Evolutionary conservation across 2,329 filamentous ascomycete species (phyloP).

Genomic region (Pseudogymnoascus sp.): DNA sequence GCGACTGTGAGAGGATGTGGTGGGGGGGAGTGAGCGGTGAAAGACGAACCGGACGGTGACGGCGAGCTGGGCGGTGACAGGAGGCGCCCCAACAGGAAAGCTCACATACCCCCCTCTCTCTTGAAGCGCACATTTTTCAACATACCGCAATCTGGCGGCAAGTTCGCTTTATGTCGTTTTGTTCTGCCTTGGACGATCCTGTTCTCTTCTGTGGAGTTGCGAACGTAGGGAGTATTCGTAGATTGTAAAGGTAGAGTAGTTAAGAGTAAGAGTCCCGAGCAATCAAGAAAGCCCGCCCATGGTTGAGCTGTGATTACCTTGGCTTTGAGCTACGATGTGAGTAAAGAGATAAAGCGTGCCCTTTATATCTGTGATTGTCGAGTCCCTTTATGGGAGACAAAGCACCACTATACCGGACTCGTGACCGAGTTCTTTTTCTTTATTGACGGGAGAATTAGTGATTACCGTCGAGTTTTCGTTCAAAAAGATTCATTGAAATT

Average conservation of each 20-base stretch:
- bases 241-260: not conserved
- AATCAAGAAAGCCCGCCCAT: not conserved
- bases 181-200: not conserved
- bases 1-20: too few species aligned
- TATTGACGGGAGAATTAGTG: not conserved
- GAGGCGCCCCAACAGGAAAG: not conserved
- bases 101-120: not conserved
- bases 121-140: not conserved
- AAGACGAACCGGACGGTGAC: not conserved
- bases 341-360: not conserved
- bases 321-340: not conserved
- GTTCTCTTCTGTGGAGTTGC: not conserved
- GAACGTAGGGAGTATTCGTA: not conserved
- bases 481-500: not conserved
- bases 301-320: not conserved
- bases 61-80: not conserved
- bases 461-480: not conserved
- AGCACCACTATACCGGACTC: not conserved
- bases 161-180: rapidly evolving
- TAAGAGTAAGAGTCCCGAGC: not conserved
- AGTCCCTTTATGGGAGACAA: not conserved
- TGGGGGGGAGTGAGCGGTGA: not conserved
- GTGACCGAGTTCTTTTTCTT: not conserved
- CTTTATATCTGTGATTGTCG: not conserved
- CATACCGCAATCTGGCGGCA: not conserved